Conservation (phyloP, 2,329 filamentous ascomycete genomes). For the Emmonsiellopsis sp. region DNA sequence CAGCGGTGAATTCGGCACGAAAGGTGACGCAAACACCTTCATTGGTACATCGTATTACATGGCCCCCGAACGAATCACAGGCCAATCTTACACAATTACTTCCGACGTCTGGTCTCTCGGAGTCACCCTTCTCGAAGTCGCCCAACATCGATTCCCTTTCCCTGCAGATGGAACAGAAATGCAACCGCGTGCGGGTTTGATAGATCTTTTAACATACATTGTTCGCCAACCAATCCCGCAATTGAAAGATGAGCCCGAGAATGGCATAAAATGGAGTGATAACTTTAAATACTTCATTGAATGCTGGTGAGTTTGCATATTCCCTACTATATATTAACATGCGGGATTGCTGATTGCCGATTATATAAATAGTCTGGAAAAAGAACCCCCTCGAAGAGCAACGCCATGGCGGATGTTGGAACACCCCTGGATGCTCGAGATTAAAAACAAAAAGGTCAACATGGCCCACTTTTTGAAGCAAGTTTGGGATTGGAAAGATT, state of each 20-base stretch:
- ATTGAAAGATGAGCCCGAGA: conserved; percentile 86
- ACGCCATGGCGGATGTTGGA: conserved; percentile 98
- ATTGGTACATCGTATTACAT: conserved; percentile 99
- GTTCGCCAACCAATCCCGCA: conserved; percentile 91
- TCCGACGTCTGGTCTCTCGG: conserved; percentile 97
- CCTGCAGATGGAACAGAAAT: conserved; percentile 92
- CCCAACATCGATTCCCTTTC: conserved; percentile 96
- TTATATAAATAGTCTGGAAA: conserved; percentile 66
- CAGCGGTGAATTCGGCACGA: conserved; percentile 94
- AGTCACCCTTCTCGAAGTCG: conserved; percentile 96
- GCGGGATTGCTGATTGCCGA: background rate
- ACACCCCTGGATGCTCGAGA: conserved; percentile 97
- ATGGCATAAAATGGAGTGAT: conserved; percentile 86
- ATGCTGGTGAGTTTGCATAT: conserved; percentile 69
- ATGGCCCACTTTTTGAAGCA: conserved; percentile 90
- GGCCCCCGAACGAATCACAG: conserved; percentile 95
- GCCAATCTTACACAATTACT: conserved; percentile 95
- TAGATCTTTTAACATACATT: conserved; percentile 94
- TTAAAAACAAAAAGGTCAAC: conserved; percentile 92
- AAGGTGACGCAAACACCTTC: conserved; percentile 96
- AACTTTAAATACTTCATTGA: conserved; percentile 99
- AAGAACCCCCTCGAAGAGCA: conserved; percentile 75
- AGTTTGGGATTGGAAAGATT: conserved; percentile 94
- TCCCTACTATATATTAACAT: background rate
- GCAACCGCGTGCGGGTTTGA: conserved; percentile 84